These are phyloP conservation scores for Coleophoma crateriformis DNA, from an alignment of 2,329 filamentous ascomycete species.

Conservation along the genomic window DNA sequence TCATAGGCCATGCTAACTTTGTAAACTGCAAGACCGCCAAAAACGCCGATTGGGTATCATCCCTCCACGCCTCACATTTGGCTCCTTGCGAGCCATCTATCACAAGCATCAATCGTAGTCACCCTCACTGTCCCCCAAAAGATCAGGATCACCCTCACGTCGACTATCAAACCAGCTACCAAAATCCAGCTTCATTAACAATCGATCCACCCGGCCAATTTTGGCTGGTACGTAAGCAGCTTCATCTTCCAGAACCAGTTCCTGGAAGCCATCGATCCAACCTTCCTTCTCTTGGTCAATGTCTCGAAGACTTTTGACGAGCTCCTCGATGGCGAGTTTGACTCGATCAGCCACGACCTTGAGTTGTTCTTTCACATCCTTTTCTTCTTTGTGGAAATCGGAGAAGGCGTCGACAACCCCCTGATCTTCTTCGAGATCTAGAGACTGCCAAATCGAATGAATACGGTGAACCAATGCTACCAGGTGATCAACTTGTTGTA, in stretches of 20 bases:
- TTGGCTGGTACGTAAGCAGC: conserved; percentile 63
- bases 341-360: conserved; percentile 58
- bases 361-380: conserved; percentile 59
- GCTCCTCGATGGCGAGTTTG: conserved; percentile 58
- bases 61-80: too few species aligned
- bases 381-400: conserved; percentile 68
- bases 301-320: conserved; percentile 49
- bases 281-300: conserved; percentile 39
- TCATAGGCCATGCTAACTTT: too few species aligned
- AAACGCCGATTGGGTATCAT: too few species aligned
- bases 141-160: too few species aligned
- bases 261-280: conserved; percentile 27
- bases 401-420: conserved; percentile 73
- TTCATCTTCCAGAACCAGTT: conserved; percentile 31
- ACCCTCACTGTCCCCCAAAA: too few species aligned
- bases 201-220: conserved; percentile 73
- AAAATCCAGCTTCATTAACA: conserved; percentile 84
- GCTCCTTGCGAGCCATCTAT: too few species aligned
- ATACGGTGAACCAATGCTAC: conserved; percentile 72
- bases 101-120: too few species aligned
- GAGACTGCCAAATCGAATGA: conserved; percentile 67
- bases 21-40: too few species aligned
- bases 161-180: conserved; percentile 26
- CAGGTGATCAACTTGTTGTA: conserved; percentile 75
- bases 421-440: conserved; percentile 77